Evolutionary conservation across 2,329 filamentous ascomycete genomes (phyloP).

Genomic region (Didymella keratinophila): DNA sequence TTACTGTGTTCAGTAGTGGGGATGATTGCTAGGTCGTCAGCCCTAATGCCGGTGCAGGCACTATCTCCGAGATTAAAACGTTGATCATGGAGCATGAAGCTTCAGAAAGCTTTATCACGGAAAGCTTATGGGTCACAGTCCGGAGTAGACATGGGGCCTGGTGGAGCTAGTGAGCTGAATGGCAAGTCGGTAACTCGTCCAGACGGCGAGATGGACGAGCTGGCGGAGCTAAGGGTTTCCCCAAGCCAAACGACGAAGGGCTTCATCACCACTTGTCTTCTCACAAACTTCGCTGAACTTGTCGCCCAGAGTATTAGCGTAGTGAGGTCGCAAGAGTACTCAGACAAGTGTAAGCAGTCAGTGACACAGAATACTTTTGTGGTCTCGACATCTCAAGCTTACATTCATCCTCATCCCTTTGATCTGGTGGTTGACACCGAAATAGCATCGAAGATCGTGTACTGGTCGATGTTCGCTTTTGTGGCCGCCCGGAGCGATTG

Average conservation of each 20-base stretch:
- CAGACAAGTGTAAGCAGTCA: too few species aligned
- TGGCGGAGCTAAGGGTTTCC: background rate
- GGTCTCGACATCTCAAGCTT: too few species aligned
- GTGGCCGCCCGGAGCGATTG: too few species aligned
- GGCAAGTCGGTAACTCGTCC: background rate
- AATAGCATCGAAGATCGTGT: too few species aligned
- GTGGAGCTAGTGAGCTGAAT: background rate
- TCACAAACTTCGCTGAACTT: too few species aligned
- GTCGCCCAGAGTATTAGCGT: too few species aligned
- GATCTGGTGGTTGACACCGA: too few species aligned
- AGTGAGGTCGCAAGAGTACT: too few species aligned
- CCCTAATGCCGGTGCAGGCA: background rate
- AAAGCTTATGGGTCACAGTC: background rate
- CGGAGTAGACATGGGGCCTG: background rate
- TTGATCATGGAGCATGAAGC: background rate
- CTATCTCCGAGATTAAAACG: background rate
- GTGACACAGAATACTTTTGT: too few species aligned
- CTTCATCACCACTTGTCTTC: too few species aligned
- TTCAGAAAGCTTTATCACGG: background rate
- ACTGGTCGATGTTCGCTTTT: too few species aligned
- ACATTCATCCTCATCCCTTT: too few species aligned
- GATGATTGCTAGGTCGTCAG: background rate
- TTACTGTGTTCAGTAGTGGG: background rate
- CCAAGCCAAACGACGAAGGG: background rate
- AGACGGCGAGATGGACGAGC: background rate